A percentile compares a stretch with the other conserved stretches of the same genome.
These are phyloP conservation scores for Aphanomyces stellatus DNA, from an alignment of 352 stramenopile genomes.

Conservation along the genomic window DNA sequence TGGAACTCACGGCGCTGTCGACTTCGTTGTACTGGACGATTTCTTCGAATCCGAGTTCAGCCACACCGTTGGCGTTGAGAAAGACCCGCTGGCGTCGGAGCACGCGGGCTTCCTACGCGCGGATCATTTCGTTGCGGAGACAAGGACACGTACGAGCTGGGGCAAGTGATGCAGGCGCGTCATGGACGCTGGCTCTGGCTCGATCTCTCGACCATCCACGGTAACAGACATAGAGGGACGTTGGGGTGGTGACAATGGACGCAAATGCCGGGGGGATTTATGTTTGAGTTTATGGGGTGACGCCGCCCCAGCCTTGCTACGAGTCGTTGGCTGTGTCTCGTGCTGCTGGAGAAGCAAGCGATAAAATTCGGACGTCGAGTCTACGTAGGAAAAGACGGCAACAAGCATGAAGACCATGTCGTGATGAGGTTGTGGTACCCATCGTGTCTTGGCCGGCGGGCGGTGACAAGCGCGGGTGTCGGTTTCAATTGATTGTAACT, in stretches of 20 bases:
- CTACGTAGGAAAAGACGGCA: neutral
- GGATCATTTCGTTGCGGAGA: neutral
- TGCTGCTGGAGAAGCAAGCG: conserved; percentile 21
- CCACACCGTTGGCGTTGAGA: conserved; percentile 22
- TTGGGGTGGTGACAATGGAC: conserved; percentile 15
- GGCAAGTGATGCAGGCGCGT: neutral
- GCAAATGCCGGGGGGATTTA: neutral
- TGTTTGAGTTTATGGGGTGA: conserved; percentile 20
- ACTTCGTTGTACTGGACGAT: conserved; percentile 38
- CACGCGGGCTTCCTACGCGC: conserved; percentile 27
- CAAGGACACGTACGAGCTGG: neutral
- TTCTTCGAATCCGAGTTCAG: conserved; percentile 35
- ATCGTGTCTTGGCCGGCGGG: too few relatives aligned
- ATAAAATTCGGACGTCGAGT: conserved; percentile 20
- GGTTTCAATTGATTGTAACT: too few relatives aligned
- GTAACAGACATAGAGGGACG: conserved; percentile 4
- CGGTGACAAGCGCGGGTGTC: too few relatives aligned
- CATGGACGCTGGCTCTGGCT: neutral
- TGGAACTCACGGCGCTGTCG: conserved; percentile 12
- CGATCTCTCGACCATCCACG: neutral
- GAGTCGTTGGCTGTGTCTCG: conserved; percentile 29
- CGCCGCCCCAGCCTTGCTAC: neutral
- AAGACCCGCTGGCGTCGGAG: conserved; percentile 39
- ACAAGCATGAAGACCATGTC: too few relatives aligned
- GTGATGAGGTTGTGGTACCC: too few relatives aligned